phyloP scores from a whole-genome alignment of 441 rosid genomes.

The Daphne laureola region DNA sequence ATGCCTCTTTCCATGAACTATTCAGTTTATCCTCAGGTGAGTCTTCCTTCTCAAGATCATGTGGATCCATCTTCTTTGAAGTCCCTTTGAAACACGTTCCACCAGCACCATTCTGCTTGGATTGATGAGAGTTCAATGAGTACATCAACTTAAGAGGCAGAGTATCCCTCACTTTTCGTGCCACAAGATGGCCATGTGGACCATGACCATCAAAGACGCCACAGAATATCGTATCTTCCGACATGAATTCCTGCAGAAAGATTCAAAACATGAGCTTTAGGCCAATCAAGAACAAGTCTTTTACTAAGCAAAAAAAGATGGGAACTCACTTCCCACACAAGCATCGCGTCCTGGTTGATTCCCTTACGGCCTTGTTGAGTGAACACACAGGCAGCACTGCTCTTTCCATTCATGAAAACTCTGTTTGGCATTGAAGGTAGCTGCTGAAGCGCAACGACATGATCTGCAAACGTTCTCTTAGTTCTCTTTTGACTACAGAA shows the following conservation, averaged over 20 bases:
- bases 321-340: constrained; percentile 93
- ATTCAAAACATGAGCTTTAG: constrained; percentile 7
- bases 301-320: constrained; percentile 7
- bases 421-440: constrained; percentile 63
- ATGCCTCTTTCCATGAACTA: constrained; percentile 80
- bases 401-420: constrained; percentile 71
- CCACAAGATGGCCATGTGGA: constrained; percentile 95
- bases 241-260: constrained; percentile 69
- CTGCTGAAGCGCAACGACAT: constrained; percentile 42
- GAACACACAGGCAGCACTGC: constrained; percentile 77
- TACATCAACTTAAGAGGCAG: constrained; percentile 77
- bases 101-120: constrained; percentile 44
- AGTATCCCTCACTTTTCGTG: constrained; percentile 88
- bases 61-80: constrained; percentile 41
- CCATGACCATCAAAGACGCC: constrained; percentile 99
- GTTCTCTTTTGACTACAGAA: constrained; percentile 55
- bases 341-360: constrained; percentile 94
- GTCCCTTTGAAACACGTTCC: constrained; percentile 46
- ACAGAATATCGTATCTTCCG: constrained; percentile 81
- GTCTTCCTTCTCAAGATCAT: constrained; percentile 52
- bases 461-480: constrained; percentile 80
- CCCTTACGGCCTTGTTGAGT: constrained; percentile 99
- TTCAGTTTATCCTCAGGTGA: constrained; percentile 51
- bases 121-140: constrained; percentile 40
- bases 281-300: constrained; percentile 4